Conservation (phyloP, 768 basidiomycete genomes). For the Daedaleopsis nitida region DNA sequence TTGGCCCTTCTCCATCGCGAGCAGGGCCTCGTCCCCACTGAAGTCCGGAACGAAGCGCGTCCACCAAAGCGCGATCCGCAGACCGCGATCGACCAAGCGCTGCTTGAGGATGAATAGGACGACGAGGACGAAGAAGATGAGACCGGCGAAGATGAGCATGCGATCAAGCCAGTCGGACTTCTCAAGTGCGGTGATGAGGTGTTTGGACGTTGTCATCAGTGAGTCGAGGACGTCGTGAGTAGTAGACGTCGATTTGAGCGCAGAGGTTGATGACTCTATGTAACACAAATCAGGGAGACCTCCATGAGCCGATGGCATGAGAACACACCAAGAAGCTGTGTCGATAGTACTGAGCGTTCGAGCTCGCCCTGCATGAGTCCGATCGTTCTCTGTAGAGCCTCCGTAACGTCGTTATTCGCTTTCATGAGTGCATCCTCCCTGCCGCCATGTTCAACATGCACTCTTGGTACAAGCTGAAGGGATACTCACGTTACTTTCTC, state of each 20-base stretch:
- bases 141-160: constrained; percentile 75
- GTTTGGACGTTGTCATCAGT: constrained; percentile 77
- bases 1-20: constrained; percentile 40
- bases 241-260: constrained; percentile 70
- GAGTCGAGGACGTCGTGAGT: constrained; percentile 76
- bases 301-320: background rate
- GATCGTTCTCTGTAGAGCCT: constrained; percentile 82
- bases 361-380: constrained; percentile 90
- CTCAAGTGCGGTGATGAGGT: constrained; percentile 85
- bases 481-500: constrained; percentile 65
- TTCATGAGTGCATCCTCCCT: constrained; percentile 88
- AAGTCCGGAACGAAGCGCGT: constrained; percentile 69
- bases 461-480: background rate
- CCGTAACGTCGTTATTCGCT: constrained; percentile 87
- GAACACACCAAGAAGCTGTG: constrained; percentile 75
- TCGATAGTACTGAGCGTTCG: constrained; percentile 82
- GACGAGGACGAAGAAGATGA: constrained; percentile 82
- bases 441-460: background rate
- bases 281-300: no score
- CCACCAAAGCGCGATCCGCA: constrained; percentile 89
- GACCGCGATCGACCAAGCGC: constrained; percentile 75
- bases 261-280: constrained; percentile 76
- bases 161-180: constrained; percentile 93
- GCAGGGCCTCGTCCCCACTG: constrained; percentile 36
- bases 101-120: constrained; percentile 89